Evolutionary conservation across 768 basidiomycete species (phyloP).

Genomic region (Amanita subjunquillea): DNA sequence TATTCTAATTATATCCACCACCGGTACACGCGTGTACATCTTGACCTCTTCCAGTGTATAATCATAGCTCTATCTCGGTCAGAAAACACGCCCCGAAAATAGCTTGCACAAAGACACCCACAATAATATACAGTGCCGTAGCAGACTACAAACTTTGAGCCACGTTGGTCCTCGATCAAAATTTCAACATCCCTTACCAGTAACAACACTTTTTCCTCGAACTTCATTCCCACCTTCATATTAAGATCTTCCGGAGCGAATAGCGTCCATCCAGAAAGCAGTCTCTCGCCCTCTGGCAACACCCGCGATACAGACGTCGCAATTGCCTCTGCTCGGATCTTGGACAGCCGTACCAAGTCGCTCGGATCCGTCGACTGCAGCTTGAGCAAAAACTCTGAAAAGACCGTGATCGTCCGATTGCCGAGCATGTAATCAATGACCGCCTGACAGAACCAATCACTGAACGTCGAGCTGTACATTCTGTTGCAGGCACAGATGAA

Average conservation of each 20-base stretch:
- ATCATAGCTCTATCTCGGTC: conserved; percentile 66
- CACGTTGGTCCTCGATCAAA: neutral
- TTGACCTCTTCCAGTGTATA: conserved; percentile 90
- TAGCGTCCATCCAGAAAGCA: conserved; percentile 86
- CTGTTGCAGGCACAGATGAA: conserved; percentile 22
- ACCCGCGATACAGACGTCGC: conserved; percentile 78
- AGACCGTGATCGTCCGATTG: conserved; percentile 76
- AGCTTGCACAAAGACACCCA: conserved; percentile 23
- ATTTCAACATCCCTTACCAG: conserved; percentile 43
- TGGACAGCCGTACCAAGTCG: conserved; percentile 79
- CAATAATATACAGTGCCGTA: conserved; percentile 68
- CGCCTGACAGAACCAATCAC: conserved; percentile 96
- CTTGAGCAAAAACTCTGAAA: conserved; percentile 87
- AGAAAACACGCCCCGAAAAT: neutral
- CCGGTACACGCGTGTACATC: conserved; percentile 80
- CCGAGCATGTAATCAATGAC: conserved; percentile 91
- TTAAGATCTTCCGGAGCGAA: conserved; percentile 77
- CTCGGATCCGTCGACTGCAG: conserved; percentile 88
- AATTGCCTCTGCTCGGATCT: conserved; percentile 86
- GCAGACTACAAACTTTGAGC: conserved; percentile 16
- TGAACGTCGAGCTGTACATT: conserved; percentile 82
- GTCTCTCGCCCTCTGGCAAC: conserved; percentile 62
- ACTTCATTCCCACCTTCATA: conserved; percentile 60
- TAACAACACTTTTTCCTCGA: conserved; percentile 90
- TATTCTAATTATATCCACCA: conserved; percentile 68